Base-by-base conservation (phyloP, 805 yeast genomes). In the Kazachstania kunashirensis region DNA sequence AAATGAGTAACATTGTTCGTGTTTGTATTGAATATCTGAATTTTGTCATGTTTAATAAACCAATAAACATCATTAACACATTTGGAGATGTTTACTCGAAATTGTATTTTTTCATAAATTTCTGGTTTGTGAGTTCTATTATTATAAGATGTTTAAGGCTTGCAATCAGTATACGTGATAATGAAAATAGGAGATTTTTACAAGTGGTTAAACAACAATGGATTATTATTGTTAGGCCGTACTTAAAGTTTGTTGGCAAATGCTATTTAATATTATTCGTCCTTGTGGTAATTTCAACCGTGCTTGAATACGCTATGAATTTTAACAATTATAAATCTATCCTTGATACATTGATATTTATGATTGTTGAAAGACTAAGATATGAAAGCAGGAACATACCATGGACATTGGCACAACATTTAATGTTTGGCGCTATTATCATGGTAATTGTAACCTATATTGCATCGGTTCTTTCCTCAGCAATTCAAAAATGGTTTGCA, bases 361-460 rank as follows among this genome's bases (percentile, higher is more conserved):
- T 37, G 5, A n/a, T 10, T 6, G 14, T 33, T n/a, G 24, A 21
- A 5, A 33, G 40, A 37, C 20, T 29, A 21, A 16, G 17, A 14
- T 18, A n/a, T 4, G 24, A 24, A 10, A 23, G 33, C 17, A 9
- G 13, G 6, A 25, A 29, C 9, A 29, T 43, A 14, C 41, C 39
- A 26, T 50, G 55, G 55, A 45, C 47, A 8, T 11, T 44, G 11
- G 30, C 43, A 3, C 53, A 50, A 27, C 49, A 49, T 34, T 31
- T 41, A 12, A 34, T 38, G 20, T 50, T 38, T 31, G 7, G 6
- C 5, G 24, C 38, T 3, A 33, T 44, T 11, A 37, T 42, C 11
- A 21, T 40, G 13, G 12, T 39, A 17, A 35, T 44, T 24, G 33
- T 44, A 23, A 29, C 33, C 12, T 38, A 40, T 30, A 13, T 34